Evolutionary conservation across 352 stramenopile species (phyloP), one percentile per base, ranked within the genome.

Genomic region (Blastocystis sp.): DNA sequence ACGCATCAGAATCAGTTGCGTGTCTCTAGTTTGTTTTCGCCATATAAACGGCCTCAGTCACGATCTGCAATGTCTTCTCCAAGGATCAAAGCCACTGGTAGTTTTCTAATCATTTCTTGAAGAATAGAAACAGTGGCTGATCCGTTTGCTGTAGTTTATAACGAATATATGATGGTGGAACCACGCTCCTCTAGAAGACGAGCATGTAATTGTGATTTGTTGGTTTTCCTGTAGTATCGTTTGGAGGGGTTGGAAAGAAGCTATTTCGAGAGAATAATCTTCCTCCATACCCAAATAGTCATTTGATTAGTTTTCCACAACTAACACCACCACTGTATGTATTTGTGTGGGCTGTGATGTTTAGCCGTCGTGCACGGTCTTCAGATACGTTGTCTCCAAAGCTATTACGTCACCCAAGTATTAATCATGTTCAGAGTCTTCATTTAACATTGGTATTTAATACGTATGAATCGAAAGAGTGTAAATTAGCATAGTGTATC

Each of bases 161-260:
- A 65, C 9, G 42, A 83, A 61, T 83, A 66, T 27, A 83, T 83
- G 71, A 6, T 54, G 27, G 49, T 83, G 7, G 71, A 83, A 43
- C 29, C 27, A 19, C 59, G 59, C 5, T 3, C 43, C 5, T 49
- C 49, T 11, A 52, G 71, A 21, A 66, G 19, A 52, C 42, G 71
- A n/a, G 63, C 71, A 21, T n/a, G 71, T 83, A 37, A 1, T 19
- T 27, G 9, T 46, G 4, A 0, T 1, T 3, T 6, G 32, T 16
- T 63, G 0, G n/a, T 16, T 29, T 66, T 14, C 63, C 3, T 16
- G 21, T 66, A 83, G 71, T 42, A 6, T 83, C 71, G 2, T 27
- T 83, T n/a, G 71, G 71, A n/a, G 56, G 42, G 35, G 39, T 59
- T 14, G 32, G 39, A 46, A 46, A 46, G 39, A 46, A 46, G 39